Base-by-base conservation (phyloP, 805 yeast species). In the Saccharomycopsis guyanensis region DNA sequence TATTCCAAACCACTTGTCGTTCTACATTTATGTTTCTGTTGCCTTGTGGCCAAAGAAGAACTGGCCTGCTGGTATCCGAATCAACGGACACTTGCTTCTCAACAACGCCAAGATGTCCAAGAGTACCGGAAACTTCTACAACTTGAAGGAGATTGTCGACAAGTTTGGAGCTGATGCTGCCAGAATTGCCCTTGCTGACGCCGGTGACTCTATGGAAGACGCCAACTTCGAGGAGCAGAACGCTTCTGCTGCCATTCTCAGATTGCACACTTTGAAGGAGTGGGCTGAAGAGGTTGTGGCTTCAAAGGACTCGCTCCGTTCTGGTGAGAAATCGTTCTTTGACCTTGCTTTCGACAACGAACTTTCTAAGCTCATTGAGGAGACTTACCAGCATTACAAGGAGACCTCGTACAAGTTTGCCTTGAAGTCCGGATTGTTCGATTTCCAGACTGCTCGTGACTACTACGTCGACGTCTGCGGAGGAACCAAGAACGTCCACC, bases 81-180 rank as follows among this genome's bases (percentile, higher is more conserved):
- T 86, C 53, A 93, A 93, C 59, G 98, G 98, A 56, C 98, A 93
- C 64, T 76, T 93, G 69, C 66, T 93, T 73, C 76, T 93, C 65
- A 93, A 93, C 71, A 91, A 93, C 63, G 93, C 91, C 58, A 93
- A 93, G 76, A 93, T 93, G 98, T 82, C 97, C 46, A 93, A 93
- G 66, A 84, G 95, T 27, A 91, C 97, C 27, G 98, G 98, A 68
- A 93, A 93, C 71, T 93, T 93, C 64, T 73, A 86, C 80, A 93
- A 97, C 43, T 72, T 93, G 64, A 76, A 80, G 57, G 87, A 93
- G 65, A 76, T 84, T 62, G 81, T 82, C 50, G 73, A 78, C 57
- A 93, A 93, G 68, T 93, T 81, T 57, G 98, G 98, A 65, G 95
- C 97, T 43, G 98, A 93, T 66, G 97, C 97, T 36, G 72, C 96